These are phyloP conservation scores for Willaertia magna DNA, from an alignment of 208 protist genomes.

Conservation along the genomic window DNA sequence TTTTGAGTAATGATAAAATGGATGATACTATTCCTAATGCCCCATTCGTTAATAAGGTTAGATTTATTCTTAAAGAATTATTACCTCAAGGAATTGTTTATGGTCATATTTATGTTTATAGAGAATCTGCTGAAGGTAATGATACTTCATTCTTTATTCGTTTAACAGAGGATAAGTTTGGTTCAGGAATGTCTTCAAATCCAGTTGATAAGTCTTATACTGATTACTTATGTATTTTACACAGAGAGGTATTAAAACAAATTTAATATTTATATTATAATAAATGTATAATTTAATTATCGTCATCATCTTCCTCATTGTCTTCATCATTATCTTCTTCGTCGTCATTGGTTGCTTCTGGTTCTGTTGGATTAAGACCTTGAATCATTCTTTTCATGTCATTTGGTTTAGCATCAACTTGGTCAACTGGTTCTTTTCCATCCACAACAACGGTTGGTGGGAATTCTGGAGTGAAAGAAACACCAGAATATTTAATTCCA, in stretches of 20 bases:
- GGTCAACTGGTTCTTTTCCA: constrained; percentile 18
- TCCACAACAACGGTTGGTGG: constrained; percentile 22
- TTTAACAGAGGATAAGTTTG: neutral
- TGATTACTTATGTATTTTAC: neutral
- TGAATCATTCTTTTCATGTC: constrained; percentile 22
- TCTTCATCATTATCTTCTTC: neutral
- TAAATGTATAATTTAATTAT: neutral
- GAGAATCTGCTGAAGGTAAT: neutral
- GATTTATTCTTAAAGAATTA: neutral
- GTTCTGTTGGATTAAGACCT: neutral
- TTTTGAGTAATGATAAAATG: neutral
- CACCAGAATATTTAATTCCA: constrained; percentile 18
- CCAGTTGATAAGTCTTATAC: neutral
- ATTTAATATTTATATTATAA: neutral
- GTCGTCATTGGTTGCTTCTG: neutral
- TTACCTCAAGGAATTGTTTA: neutral
- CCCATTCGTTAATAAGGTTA: neutral
- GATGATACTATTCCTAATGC: neutral
- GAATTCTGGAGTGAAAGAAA: constrained; percentile 22
- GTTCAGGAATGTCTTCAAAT: neutral
- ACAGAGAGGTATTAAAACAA: neutral
- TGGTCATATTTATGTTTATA: neutral
- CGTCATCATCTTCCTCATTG: neutral
- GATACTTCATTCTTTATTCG: neutral
- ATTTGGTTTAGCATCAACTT: constrained; percentile 6